phyloP scores from a whole-genome alignment of 2,329 filamentous ascomycete species.

The Aspergillus uvarum region DNA sequence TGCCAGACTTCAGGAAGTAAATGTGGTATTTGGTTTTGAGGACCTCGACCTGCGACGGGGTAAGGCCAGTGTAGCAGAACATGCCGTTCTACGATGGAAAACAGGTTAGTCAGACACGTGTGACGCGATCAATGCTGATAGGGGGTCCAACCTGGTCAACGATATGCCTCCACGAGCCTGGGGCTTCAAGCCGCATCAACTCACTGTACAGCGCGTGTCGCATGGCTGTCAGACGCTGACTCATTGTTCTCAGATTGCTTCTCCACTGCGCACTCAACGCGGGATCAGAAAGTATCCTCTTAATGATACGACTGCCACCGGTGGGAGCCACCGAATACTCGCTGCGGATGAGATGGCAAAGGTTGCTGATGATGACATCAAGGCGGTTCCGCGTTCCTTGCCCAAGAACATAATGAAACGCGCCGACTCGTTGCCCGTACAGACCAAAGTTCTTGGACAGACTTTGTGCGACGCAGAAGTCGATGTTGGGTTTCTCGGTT shows the following conservation, averaged over 20 bases:
- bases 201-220: slow-evolving; percentile 73
- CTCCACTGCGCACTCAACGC: slow-evolving; percentile 84
- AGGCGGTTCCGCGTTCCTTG: slow-evolving; percentile 28
- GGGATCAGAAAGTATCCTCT: slow-evolving; percentile 74
- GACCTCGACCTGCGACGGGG: slow-evolving; percentile 43
- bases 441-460: slow-evolving; percentile 73
- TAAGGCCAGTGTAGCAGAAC: slow-evolving; percentile 76
- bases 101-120: neutral
- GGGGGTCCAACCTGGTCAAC: slow-evolving; percentile 73
- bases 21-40: slow-evolving; percentile 45
- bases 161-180: slow-evolving; percentile 96
- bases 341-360: slow-evolving; percentile 41
- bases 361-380: slow-evolving; percentile 36
- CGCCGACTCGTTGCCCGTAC: slow-evolving; percentile 92
- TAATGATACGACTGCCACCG: slow-evolving; percentile 83
- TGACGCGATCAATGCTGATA: neutral
- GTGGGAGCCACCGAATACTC: slow-evolving; percentile 62
- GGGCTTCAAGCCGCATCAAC: slow-evolving; percentile 79
- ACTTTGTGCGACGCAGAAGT: slow-evolving; percentile 58
- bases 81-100: slow-evolving; percentile 61
- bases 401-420: slow-evolving; percentile 66
- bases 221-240: slow-evolving; percentile 90
- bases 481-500: slow-evolving; percentile 71
- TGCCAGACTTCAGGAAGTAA: slow-evolving; percentile 43
- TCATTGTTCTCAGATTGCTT: slow-evolving; percentile 85